Conservation (phyloP, 1,139 yeast genomes). For the Yamadazyma mexicana region DNA sequence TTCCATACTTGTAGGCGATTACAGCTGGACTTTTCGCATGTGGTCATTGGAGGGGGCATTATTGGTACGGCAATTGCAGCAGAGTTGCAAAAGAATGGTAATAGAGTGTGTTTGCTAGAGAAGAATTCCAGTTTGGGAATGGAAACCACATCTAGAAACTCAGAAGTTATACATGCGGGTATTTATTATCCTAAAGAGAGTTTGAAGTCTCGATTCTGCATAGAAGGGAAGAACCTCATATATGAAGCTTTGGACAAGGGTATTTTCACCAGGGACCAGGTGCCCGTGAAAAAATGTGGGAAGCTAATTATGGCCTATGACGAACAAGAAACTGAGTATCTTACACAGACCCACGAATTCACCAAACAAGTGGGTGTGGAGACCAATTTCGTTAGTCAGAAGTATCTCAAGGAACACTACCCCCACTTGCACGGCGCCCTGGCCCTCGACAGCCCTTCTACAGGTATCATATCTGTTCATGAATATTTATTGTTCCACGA, state of each 20-base stretch:
- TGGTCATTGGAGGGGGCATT: conserved; percentile 84
- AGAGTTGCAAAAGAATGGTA: conserved; percentile 48
- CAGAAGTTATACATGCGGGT: conserved; percentile 94
- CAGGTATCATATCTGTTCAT: conserved; percentile 85
- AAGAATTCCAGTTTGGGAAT: conserved; percentile 64
- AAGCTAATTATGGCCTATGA: conserved; percentile 88
- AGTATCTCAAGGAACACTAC: conserved; percentile 46
- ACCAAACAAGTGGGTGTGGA: conserved; percentile 56
- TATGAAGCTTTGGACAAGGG: conserved; percentile 50
- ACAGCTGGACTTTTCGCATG: conserved; percentile 66
- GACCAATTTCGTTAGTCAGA: conserved; percentile 51
- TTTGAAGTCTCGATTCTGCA: conserved; percentile 67
- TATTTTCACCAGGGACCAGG: conserved; percentile 33
- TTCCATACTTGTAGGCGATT: conserved; percentile 6
- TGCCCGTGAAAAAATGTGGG: conserved; percentile 66
- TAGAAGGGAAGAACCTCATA: conserved; percentile 69
- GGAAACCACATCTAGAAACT: conserved; percentile 84
- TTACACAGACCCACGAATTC: conserved; percentile 52
- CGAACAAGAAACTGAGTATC: conserved; percentile 58
- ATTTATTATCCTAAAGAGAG: conserved; percentile 72
- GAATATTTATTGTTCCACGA: conserved; percentile 63
- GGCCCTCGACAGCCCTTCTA: conserved; percentile 76
- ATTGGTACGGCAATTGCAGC: conserved; percentile 85
- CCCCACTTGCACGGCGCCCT: conserved; percentile 65
- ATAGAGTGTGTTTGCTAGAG: conserved; percentile 65